A percentile compares a stretch with the other conserved stretches of the same genome.
Evolutionary conservation across 2,329 filamentous ascomycete species (phyloP).

Genomic region (Colletotrichum sojae): DNA sequence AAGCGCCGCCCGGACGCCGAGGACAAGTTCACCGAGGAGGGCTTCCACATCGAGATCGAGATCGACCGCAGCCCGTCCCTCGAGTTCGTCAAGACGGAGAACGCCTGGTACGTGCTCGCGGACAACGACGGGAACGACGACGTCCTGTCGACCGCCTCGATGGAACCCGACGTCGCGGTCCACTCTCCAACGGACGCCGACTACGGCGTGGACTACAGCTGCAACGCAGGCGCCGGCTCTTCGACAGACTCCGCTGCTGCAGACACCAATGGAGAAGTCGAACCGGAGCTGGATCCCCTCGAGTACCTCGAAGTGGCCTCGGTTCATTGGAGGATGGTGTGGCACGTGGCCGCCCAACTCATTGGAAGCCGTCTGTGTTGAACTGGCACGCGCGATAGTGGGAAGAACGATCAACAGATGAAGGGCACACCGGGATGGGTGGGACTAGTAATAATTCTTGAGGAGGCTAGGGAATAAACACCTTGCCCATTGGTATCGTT

Average conservation of each 20-base stretch:
- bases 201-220: neutral
- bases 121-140: neutral
- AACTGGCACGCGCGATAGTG: neutral
- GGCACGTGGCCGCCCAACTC: neutral
- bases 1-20: neutral
- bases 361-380: neutral
- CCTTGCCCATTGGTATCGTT: too few relatives aligned
- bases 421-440: neutral
- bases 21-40: neutral
- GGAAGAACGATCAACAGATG: neutral
- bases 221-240: neutral
- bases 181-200: neutral
- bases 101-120: neutral
- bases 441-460: too few relatives aligned
- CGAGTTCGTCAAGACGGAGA: neutral
- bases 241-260: neutral
- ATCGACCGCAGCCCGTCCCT: neutral
- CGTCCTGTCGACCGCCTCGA: neutral
- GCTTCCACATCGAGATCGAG: neutral
- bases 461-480: too few relatives aligned
- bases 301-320: neutral
- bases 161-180: neutral
- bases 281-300: neutral
- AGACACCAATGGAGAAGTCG: neutral
- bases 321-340: neutral